Evolutionary conservation across 768 basidiomycete species (phyloP).

Genomic region (Lactarius sp.): DNA sequence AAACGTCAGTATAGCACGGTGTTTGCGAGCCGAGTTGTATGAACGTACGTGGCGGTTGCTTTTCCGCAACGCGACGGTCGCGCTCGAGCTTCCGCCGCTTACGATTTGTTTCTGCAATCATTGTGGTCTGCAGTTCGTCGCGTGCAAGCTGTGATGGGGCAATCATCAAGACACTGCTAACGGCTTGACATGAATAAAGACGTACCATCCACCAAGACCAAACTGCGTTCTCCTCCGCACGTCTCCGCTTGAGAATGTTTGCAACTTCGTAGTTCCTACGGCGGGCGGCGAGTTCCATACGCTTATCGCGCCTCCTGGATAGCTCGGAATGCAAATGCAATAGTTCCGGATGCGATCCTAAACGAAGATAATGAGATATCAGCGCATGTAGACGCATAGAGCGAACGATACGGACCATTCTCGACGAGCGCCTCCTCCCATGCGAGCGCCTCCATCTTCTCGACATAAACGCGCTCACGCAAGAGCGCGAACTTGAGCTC

Average conservation of each 20-base stretch:
- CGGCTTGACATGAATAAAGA: background rate
- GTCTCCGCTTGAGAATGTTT: constrained; percentile 56
- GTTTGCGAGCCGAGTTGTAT: background rate
- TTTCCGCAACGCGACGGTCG: constrained; percentile 72
- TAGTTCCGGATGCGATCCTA: constrained; percentile 85
- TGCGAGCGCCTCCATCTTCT: constrained; percentile 88
- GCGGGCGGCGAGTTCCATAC: constrained; percentile 72
- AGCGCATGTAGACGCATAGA: constrained; percentile 6
- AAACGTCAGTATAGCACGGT: background rate
- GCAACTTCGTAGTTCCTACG: constrained; percentile 65
- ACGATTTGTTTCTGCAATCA: constrained; percentile 86
- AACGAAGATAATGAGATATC: constrained; percentile 9
- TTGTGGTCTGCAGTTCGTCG: constrained; percentile 76
- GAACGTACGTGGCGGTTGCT: constrained; percentile 64
- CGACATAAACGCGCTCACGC: constrained; percentile 83
- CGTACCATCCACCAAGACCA: constrained; percentile 80
- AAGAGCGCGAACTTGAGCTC: constrained; percentile 90
- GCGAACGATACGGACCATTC: constrained; percentile 50
- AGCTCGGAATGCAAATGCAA: constrained; percentile 77
- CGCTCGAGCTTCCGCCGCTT: constrained; percentile 82
- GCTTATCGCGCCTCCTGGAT: constrained; percentile 70
- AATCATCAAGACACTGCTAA: constrained; percentile 9
- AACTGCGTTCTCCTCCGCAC: constrained; percentile 65
- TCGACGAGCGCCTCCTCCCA: constrained; percentile 82
- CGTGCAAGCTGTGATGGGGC: constrained; percentile 51